Percentiles rank a stretch among this genome's conserved stretches.
Evolutionary conservation across 345 rosid species (phyloP).

Genomic region (Hypericum androsaemum): DNA sequence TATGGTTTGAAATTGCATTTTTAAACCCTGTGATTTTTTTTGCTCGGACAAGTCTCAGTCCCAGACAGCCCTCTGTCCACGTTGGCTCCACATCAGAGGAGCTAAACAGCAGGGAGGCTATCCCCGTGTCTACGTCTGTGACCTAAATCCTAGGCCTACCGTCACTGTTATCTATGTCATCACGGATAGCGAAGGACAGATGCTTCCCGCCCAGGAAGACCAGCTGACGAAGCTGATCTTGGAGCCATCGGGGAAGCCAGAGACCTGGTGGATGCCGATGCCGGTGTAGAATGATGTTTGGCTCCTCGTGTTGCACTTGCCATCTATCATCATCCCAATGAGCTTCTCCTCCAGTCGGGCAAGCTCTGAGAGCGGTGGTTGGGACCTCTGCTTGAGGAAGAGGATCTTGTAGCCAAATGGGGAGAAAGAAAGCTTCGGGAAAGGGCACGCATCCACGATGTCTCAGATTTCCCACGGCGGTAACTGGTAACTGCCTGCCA

Average conservation of each 20-base stretch:
- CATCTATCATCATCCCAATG: conserved; percentile 88
- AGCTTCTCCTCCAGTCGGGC: conserved; percentile 91
- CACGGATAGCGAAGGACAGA: conserved; percentile 66
- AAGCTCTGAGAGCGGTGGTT: conserved; percentile 76
- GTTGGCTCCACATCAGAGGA: conserved; percentile 55
- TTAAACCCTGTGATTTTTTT: too few relatives aligned
- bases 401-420: conserved; percentile 75
- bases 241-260: conserved; percentile 81
- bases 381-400: conserved; percentile 76
- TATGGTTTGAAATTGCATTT: too few relatives aligned
- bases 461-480: conserved; percentile 82
- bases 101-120: conserved; percentile 61
- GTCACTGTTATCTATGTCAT: conserved; percentile 40
- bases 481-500: conserved; percentile 50
- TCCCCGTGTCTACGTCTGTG: conserved; percentile 72
- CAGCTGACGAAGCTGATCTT: conserved; percentile 79
- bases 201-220: conserved; percentile 82
- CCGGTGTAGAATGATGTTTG: conserved; percentile 94
- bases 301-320: conserved; percentile 80
- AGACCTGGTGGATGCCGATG: conserved; percentile 64
- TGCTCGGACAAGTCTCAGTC: too few relatives aligned
- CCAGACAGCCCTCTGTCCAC: too few relatives aligned
- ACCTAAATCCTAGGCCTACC: conserved; percentile 80
- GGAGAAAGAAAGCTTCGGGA: conserved; percentile 86
- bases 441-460: conserved; percentile 87